Evolutionary conservation across 805 yeast genomes (phyloP).

Genomic region (Scheffersomyces stipitis): DNA sequence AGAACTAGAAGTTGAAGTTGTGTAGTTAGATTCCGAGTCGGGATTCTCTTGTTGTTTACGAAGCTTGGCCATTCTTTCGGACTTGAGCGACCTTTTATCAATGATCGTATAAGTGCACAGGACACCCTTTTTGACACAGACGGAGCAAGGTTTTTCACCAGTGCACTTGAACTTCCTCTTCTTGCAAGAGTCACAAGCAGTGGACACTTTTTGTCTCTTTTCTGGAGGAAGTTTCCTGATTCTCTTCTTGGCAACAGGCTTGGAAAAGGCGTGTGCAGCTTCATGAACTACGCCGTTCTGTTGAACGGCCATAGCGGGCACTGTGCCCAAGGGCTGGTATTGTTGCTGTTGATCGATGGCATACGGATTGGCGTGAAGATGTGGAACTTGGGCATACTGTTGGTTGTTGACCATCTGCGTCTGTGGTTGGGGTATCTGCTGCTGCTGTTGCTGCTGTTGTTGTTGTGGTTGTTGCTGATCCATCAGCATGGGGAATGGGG

Average conservation of each 20-base stretch:
- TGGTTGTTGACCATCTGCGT: too few species aligned
- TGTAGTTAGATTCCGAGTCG: background rate
- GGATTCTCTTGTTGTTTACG: background rate
- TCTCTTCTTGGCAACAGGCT: slow-evolving; percentile 4
- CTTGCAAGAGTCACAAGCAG: slow-evolving; percentile 27
- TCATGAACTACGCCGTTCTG: background rate
- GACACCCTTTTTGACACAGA: slow-evolving; percentile 16
- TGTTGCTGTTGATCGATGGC: background rate
- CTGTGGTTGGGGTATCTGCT: too few species aligned
- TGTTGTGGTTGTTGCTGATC: too few species aligned
- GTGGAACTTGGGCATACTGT: background rate
- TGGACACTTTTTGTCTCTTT: slow-evolving; percentile 24
- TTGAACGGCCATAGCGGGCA: too few species aligned
- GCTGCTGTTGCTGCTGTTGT: too few species aligned
- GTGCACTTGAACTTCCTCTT: slow-evolving; percentile 20
- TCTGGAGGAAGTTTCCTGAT: slow-evolving; percentile 10
- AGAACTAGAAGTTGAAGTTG: background rate
- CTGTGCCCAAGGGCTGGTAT: too few species aligned
- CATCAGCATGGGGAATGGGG: background rate
- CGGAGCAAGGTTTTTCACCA: slow-evolving; percentile 20
- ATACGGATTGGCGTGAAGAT: background rate
- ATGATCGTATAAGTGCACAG: slow-evolving; percentile 21
- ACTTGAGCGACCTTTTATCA: slow-evolving; percentile 22
- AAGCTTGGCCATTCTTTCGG: slow-evolving; percentile 16
- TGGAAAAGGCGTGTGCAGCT: background rate